These are phyloP conservation scores for Selaginella tamariscina DNA, from an alignment of 75 land plant genomes.

Conservation along the genomic window DNA sequence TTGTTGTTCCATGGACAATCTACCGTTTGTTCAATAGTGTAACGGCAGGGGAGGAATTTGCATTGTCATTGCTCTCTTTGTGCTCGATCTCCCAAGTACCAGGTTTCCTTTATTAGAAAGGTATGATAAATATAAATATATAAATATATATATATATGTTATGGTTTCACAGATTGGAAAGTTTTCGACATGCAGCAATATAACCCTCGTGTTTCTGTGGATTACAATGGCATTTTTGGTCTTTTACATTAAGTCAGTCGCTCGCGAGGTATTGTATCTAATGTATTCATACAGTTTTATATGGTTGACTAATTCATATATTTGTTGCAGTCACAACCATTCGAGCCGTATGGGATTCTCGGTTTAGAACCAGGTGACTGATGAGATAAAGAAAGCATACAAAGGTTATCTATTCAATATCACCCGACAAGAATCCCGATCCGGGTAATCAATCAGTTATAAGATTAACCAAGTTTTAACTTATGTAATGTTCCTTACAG, in stretches of 20 bases:
- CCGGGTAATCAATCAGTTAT: constrained; percentile 79
- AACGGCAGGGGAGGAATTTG: constrained; percentile 42
- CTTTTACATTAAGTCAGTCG: constrained; percentile 74
- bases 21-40: constrained; percentile 41
- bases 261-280: constrained; percentile 55
- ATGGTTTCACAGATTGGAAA: constrained; percentile 66
- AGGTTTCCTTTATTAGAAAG: constrained; percentile 57
- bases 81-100: constrained; percentile 68
- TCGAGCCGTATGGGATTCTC: constrained; percentile 88
- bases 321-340: constrained; percentile 69
- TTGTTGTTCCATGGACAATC: constrained; percentile 81
- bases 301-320: too few relatives aligned
- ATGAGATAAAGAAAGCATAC: constrained; percentile 95
- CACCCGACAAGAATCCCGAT: constrained; percentile 99
- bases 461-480: neutral
- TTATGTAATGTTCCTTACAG: constrained; percentile 32
- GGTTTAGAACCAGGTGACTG: constrained; percentile 66
- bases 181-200: constrained; percentile 73
- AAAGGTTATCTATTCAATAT: constrained; percentile 76
- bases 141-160: too few relatives aligned
- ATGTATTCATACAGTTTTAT: neutral
- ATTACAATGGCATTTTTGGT: constrained; percentile 61
- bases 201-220: constrained; percentile 79
- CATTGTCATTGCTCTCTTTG: constrained; percentile 81
- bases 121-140: too few relatives aligned